Evolutionary conservation across 75 land plant species (phyloP).

Genomic region (Selaginella moellendorffii): DNA sequence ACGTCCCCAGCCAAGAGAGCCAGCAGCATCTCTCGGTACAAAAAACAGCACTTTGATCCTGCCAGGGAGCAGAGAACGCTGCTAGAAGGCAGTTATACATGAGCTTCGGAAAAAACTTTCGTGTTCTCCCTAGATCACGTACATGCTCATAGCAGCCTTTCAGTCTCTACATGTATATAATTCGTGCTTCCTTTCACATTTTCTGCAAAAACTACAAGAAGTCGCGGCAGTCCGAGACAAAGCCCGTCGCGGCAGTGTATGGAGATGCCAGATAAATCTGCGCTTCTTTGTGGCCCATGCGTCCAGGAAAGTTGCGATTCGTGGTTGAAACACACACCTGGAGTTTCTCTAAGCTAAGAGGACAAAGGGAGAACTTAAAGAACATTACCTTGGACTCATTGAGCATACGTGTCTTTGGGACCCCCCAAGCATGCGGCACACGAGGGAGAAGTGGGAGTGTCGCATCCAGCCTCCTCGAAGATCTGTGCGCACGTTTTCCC

Average conservation of each 20-base stretch:
- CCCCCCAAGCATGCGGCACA: constrained; percentile 98
- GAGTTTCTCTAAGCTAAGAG: neutral
- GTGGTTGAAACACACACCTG: constrained; percentile 82
- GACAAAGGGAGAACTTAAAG: constrained; percentile 10
- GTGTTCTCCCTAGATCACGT: no score
- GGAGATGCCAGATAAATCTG: constrained; percentile 97
- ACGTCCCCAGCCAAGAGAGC: no score
- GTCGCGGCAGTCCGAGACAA: constrained; percentile 84
- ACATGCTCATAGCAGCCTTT: no score
- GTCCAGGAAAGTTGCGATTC: constrained; percentile 93
- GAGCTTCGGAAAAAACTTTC: no score
- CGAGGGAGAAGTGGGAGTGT: constrained; percentile 77
- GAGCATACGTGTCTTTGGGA: constrained; percentile 89
- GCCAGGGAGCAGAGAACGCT: no score
- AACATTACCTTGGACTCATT: constrained; percentile 73
- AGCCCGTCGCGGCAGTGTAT: constrained; percentile 91
- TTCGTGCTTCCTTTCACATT: no score
- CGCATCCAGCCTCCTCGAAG: constrained; percentile 96
- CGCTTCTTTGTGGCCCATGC: constrained; percentile 94
- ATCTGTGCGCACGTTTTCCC: constrained; percentile 93
- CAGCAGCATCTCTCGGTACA: no score
- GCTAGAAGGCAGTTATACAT: no score
- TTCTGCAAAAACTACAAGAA: constrained; percentile 39
- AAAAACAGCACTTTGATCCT: no score
- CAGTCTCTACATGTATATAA: no score